Conservation (phyloP, 176 grass and related monocot genomes). For the Tuctoria greenei region DNA sequence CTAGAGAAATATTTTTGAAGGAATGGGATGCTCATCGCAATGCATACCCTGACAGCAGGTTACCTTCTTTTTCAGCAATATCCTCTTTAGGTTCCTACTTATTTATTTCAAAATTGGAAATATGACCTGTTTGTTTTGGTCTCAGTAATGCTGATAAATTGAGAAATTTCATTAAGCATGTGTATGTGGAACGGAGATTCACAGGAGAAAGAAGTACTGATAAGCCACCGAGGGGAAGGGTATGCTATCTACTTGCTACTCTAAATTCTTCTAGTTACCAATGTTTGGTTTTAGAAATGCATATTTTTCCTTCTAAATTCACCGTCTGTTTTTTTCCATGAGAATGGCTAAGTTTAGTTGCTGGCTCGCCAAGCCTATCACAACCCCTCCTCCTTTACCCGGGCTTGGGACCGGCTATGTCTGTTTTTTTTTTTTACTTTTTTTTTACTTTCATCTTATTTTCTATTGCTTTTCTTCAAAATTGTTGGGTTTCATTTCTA, state of each 20-base stretch:
- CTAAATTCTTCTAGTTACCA: neutral
- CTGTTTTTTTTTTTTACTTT: no score
- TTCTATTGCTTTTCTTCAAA: no score
- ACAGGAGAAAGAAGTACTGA: slow-evolving; percentile 65
- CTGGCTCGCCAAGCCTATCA: no score
- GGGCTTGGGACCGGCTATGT: no score
- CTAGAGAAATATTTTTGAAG: slow-evolving; percentile 88
- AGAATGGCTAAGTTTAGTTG: no score
- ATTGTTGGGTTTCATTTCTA: no score
- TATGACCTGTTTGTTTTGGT: slow-evolving; percentile 47
- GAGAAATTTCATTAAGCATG: slow-evolving; percentile 92
- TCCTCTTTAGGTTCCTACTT: slow-evolving; percentile 4
- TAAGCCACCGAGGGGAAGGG: slow-evolving; percentile 67
- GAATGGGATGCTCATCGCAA: slow-evolving; percentile 90
- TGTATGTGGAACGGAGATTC: slow-evolving; percentile 86
- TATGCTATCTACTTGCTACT: slow-evolving; percentile 41
- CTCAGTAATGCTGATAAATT: slow-evolving; percentile 87
- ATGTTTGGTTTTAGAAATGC: slow-evolving; percentile 6
- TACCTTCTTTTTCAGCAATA: slow-evolving; percentile 30
- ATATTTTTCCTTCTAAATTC: neutral
- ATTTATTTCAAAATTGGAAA: slow-evolving; percentile 29
- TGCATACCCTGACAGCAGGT: slow-evolving; percentile 90
- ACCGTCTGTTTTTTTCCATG: no score
- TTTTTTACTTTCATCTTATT: no score
- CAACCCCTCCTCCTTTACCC: no score